Percentiles rank a stretch among this genome's conserved stretches.
phyloP scores from a whole-genome alignment of 441 rosid genomes.

The Adansonia rubrostipa region DNA sequence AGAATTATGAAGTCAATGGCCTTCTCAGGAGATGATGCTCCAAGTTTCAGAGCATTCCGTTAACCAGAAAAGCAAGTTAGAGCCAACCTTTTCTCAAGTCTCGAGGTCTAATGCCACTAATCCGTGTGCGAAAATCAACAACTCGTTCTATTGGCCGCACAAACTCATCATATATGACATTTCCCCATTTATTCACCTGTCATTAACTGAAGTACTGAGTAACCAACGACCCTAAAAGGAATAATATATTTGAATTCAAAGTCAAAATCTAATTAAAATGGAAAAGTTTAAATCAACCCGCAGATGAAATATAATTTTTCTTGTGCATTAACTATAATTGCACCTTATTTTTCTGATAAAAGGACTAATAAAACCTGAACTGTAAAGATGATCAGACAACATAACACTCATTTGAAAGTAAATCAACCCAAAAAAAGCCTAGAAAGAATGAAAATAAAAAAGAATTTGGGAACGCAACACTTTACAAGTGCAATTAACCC shows the following conservation, averaged over 20 bases:
- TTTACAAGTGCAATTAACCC: constrained; percentile 1
- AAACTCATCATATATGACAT: constrained; percentile 84
- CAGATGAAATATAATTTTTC: not conserved
- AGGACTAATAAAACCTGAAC: not conserved
- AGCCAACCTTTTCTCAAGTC: constrained; percentile 78
- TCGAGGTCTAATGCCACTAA: constrained; percentile 89
- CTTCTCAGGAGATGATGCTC: not conserved
- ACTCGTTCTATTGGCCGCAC: constrained; percentile 88
- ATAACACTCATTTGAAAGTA: not conserved
- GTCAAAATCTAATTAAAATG: not conserved
- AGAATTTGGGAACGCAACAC: not conserved
- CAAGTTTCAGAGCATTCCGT: not conserved
- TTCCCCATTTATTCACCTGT: constrained; percentile 94
- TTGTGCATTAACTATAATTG: not conserved
- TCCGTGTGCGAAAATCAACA: constrained; percentile 82
- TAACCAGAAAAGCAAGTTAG: constrained; percentile 22
- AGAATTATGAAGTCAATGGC: not conserved
- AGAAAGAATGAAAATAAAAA: not conserved
- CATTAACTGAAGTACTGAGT: constrained; percentile 35
- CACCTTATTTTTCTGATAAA: not conserved
- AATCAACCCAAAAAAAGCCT: not conserved
- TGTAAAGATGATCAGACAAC: not conserved
- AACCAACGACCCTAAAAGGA: constrained; percentile 18
- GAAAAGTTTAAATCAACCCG: not conserved
- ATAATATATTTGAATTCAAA: not conserved